Base-by-base conservation (phyloP, 257 asterid species). In the Solanum okadae region DNA sequence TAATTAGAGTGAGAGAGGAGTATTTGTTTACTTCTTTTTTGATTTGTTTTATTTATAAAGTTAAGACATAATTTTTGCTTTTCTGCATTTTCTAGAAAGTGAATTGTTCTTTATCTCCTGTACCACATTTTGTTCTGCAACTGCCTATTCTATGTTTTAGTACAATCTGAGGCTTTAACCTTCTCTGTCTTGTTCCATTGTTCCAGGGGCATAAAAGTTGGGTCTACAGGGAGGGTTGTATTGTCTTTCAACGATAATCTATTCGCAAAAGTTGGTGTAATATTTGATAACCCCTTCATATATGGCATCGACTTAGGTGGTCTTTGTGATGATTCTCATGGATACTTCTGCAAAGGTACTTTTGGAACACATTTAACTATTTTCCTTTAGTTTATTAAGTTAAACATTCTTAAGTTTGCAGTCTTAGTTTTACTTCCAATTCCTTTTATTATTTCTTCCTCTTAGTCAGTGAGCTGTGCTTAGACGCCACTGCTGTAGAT, bases 271-370 rank as follows among this genome's bases (percentile, higher is more conserved):
- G 93, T 97, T 90, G 99, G 99, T 34, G 96, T 97, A 87, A 91
- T 92, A 92, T 97, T 97, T 90, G 98, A 97, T 93, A 93, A 92
- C 86, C 90, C 92, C 20, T 75, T 97, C 90, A 93, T 92, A 76
- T 97, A 95, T 88, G 99, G 99, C 71, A 94, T 93, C 87, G 96
- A 97, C 91, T 92, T 97, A 12, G 99, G 98, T 59, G 98, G 98
- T 84, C 95, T 92, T 35, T 95, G 99, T 88, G 98, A 90, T 76
- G 92, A 81, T 79, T 96, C 93, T 49, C 94, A 93, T 90, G 98
- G 99, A 76, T 97, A 94, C 95, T 97, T 97, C 91, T 97, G 99
- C 94, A 92, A 93, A 77, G 98, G 99, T 96, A 90, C 76, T 61
- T 83, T 22, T 22, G 49, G 27, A 35, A 34, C 29, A 15, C 46